Percentiles rank a stretch among this genome's conserved stretches.
Evolutionary conservation across 768 basidiomycete species (phyloP).

Genomic region (Boletus sensibilis): DNA sequence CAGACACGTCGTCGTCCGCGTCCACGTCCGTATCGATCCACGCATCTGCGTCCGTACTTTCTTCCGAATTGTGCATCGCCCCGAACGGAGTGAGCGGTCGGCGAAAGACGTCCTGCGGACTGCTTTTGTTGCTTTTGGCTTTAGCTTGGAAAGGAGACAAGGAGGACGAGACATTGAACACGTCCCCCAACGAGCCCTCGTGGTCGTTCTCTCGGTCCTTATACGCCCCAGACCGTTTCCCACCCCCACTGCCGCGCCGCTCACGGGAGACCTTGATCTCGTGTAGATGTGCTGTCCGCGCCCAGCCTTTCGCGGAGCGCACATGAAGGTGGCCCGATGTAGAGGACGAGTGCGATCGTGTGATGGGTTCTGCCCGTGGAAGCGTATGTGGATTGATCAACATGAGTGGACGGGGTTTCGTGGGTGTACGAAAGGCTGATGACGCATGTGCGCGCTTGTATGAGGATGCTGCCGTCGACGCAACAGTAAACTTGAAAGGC

Average conservation of each 20-base stretch:
- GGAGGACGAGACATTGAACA: constrained; percentile 6
- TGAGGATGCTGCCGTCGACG: background rate
- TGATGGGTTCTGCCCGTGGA: constrained; percentile 18
- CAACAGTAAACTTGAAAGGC: background rate
- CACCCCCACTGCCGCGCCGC: constrained; percentile 9
- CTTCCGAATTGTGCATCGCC: constrained; percentile 7
- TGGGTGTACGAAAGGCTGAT: constrained; percentile 21
- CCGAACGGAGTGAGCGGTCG: constrained; percentile 13
- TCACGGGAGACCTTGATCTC: constrained; percentile 43
- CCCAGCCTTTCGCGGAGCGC: constrained; percentile 54
- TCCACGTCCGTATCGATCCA: constrained; percentile 45
- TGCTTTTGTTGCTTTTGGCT: background rate
- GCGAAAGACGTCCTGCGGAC: background rate
- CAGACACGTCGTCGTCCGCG: constrained; percentile 25
- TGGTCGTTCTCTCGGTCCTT: constrained; percentile 14
- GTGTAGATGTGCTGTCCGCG: constrained; percentile 66
- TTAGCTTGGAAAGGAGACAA: background rate
- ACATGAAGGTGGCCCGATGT: constrained; percentile 10
- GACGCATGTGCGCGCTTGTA: constrained; percentile 9
- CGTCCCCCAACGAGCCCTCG: constrained; percentile 10
- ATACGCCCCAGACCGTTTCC: constrained; percentile 3
- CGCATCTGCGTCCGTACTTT: constrained; percentile 23
- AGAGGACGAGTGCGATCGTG: constrained; percentile 25
- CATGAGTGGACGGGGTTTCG: constrained; percentile 12
- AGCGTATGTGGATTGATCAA: constrained; percentile 26